Percentiles rank a stretch among this genome's conserved stretches.
Conservation (phyloP, 176 grass and related monocot species). For the Neostapfia colusana region DNA sequence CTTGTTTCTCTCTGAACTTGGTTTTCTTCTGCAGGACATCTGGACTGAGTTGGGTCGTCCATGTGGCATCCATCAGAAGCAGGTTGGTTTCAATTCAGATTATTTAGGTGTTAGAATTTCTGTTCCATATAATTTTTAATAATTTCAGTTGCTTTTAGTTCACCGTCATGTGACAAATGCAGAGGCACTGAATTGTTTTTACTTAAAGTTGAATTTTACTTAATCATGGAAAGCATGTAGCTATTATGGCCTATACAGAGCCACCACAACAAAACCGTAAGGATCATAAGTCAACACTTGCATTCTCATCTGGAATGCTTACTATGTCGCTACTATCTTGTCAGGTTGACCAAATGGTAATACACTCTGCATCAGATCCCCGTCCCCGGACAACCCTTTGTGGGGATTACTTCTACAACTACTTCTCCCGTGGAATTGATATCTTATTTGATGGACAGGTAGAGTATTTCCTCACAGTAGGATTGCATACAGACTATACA, state of each 20-base stretch:
- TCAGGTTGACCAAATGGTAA: conserved; percentile 98
- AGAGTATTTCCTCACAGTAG: conserved; percentile 20
- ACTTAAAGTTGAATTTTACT: not conserved
- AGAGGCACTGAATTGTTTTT: not conserved
- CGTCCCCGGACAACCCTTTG: conserved; percentile 75
- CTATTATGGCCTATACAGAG: not conserved
- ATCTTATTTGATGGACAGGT: conserved; percentile 99
- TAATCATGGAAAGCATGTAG: conserved; percentile 14
- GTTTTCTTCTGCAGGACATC: conserved; percentile 62
- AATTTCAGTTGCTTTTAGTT: conserved; percentile 10
- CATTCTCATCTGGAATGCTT: conserved; percentile 28
- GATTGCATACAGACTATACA: conserved; percentile 11
- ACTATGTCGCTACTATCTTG: conserved; percentile 13
- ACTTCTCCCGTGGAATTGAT: conserved; percentile 92
- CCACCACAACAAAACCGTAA: not conserved
- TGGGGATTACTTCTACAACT: conserved; percentile 91
- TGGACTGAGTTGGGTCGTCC: conserved; percentile 90
- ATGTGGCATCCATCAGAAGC: conserved; percentile 95
- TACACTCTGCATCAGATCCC: conserved; percentile 91
- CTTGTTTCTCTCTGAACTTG: conserved; percentile 31
- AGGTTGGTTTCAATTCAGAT: conserved; percentile 49
- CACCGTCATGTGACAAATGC: not conserved
- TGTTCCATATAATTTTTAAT: conserved; percentile 19
- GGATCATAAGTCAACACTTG: conserved; percentile 19
- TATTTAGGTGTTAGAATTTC: conserved; percentile 15